Base-by-base conservation (phyloP, 2,329 filamentous ascomycete species). In the Diplodia mutila region DNA sequence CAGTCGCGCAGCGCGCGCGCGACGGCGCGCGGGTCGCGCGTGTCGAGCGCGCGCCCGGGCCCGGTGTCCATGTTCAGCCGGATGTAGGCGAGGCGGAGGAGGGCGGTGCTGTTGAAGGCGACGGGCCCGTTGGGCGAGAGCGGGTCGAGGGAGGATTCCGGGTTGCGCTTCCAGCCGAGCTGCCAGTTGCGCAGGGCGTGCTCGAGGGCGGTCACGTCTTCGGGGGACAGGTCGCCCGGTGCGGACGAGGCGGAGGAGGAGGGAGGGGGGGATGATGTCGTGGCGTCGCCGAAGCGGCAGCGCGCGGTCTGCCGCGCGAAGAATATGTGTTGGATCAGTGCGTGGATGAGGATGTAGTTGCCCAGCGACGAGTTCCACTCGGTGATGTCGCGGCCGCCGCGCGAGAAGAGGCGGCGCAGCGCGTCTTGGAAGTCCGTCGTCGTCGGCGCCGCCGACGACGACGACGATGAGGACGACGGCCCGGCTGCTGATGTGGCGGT, bases 311-410 rank as follows among this genome's bases (percentile, higher is more conserved):
- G 87, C 71, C 90, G 90, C 25, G 91, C 76, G 46, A 91, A 81
- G 74, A 89, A 92, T 18, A 92, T 89, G 69, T 91, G 89, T 72
- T 92, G 90, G 12, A 92, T 85, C 27, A 93, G 76, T 3, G 89
- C 89, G 72, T 92, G 89, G 3, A 92, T 89, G 39, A 93, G 81
- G 8, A 91, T 85, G 70, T 92, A 91, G 72, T 90, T 90, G 0
- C 89, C 90, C 7, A 75, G 72, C 8, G 74, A 75, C 1, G 75
- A 76, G 29, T 73, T 77, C 39, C 69, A 71, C 52, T 76, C 71
- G 3, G 76, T 77, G 16, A 77, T 71, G 39, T 77, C 73, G 21
- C 74, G 68, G 7, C 76, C 75, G 46, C 73, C 70, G 64, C 73
- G 75, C 1, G 75, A 75, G 42, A 79, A 79, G 1, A 79, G 70